Conservation (phyloP, 78 protist species). For the Speleostelium caveatum region DNA sequence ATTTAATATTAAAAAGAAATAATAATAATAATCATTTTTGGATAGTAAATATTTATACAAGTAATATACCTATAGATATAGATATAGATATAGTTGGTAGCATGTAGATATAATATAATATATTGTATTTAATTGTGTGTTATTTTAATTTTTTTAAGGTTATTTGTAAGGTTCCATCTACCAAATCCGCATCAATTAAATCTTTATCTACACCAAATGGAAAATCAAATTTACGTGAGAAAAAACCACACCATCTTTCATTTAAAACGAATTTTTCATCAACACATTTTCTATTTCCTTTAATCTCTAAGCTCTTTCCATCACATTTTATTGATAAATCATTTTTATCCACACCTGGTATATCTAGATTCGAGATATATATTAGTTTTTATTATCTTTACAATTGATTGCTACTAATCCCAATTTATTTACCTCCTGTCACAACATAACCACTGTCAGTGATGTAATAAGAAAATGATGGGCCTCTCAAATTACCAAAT, state of each 20-base stretch:
- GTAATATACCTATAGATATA: neutral
- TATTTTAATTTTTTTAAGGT: neutral
- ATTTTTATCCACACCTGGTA: neutral
- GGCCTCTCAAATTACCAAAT: too few relatives aligned
- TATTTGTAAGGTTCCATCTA: constrained; percentile 5
- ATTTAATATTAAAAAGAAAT: neutral
- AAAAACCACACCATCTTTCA: constrained; percentile 14
- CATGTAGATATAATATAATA: neutral
- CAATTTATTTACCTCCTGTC: too few relatives aligned
- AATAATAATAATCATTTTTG: neutral
- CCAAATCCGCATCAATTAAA: neutral
- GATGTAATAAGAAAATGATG: too few relatives aligned
- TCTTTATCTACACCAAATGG: neutral
- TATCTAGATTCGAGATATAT: too few relatives aligned
- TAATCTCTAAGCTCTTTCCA: neutral
- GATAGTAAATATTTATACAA: neutral
- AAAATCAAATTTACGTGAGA: neutral
- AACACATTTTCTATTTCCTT: constrained; percentile 21
- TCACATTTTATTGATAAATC: neutral
- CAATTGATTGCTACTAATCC: too few relatives aligned
- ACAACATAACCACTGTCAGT: too few relatives aligned
- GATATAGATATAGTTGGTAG: neutral
- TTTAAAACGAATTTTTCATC: neutral
- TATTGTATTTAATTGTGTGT: neutral
- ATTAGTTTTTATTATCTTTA: too few relatives aligned